Base-by-base conservation (phyloP, 2,329 filamentous ascomycete genomes). In the Aspergillus chevalieri region DNA sequence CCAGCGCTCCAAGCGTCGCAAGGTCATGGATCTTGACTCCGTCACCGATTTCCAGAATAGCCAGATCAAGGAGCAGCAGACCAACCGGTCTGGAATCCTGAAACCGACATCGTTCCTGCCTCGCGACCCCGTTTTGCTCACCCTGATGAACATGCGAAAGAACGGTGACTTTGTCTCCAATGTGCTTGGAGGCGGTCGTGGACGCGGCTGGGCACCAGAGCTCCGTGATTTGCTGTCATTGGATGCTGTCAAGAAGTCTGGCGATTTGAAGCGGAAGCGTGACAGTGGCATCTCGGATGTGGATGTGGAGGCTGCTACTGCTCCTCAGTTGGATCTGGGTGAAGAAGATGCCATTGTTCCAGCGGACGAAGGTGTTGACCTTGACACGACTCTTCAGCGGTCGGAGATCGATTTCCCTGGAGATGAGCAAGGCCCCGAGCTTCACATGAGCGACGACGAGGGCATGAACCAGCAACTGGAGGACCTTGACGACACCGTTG, bases 211-310 rank as follows among this genome's bases (percentile, higher is more conserved):
- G 91, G 92, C 92, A 3, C 92, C 92, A 1, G 93, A 98, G 71
- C 79, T 98, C 17, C 85, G 89, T 52, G 89, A 87, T n/a, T 83
- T 98, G 61, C 76, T 97, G n/a, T 95, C 90, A 1, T 76, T 96
- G 39, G 89, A 94, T 56, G 80, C 88, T 12, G 80, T 95, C 14
- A 84, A 85, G 53, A 83, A 83, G 50, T 80, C 85, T 39, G 86
- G 84, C 50, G 89, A 95, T 53, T 79, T 92, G 48, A 98, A 97
- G 80, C 83, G 93, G 51, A 98, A 98, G 78, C 85, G 93, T 41
- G 90, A 95, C 63, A 90, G 86, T 60, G 90, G 87, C 21, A 82
- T 93, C 55, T 87, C 86, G 42, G 89, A 92, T 62, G 79, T 93
- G 55, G 87, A 86, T 54, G 83, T 86, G 43, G 79, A 80, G 46